These are phyloP conservation scores for Salisapilia sapeloensis DNA, from an alignment of 352 stramenopile species.

Conservation along the genomic window DNA sequence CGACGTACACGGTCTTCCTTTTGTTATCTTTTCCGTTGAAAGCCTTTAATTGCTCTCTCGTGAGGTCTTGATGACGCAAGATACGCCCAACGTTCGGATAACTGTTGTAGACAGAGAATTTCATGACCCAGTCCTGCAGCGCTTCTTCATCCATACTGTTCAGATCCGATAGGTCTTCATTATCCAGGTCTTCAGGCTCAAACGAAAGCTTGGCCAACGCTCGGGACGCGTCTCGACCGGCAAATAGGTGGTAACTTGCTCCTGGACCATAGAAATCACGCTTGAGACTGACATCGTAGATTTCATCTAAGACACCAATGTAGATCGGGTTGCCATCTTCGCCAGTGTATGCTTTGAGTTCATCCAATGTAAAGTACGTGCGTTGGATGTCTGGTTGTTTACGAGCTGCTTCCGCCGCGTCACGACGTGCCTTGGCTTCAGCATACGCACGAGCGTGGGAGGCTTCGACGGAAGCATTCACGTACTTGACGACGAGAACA, in stretches of 20 bases:
- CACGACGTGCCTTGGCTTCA: constrained; percentile 38
- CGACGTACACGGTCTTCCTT: constrained; percentile 88
- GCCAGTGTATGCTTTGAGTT: constrained; percentile 87
- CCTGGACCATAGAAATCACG: constrained; percentile 92
- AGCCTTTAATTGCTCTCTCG: constrained; percentile 66
- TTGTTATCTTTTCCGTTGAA: constrained; percentile 74
- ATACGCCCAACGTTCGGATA: constrained; percentile 92
- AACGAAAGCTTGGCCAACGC: constrained; percentile 94
- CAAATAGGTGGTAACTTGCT: constrained; percentile 94
- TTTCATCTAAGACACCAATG: constrained; percentile 87
- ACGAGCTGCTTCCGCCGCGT: constrained; percentile 38
- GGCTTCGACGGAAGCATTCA: constrained; percentile 44
- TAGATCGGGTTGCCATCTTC: constrained; percentile 88
- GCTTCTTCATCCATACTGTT: constrained; percentile 75
- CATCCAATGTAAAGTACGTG: constrained; percentile 85
- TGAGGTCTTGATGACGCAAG: constrained; percentile 55
- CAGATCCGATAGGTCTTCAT: constrained; percentile 49
- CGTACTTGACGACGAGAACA: constrained; percentile 30
- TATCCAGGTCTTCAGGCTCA: constrained; percentile 85
- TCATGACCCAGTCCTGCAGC: constrained; percentile 87
- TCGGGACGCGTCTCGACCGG: constrained; percentile 86
- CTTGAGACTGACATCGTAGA: constrained; percentile 94
- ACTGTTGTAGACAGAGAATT: constrained; percentile 91
- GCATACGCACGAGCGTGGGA: constrained; percentile 45
- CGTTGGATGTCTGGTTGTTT: constrained; percentile 25